These are phyloP conservation scores for Ceratopteris richardii DNA, from an alignment of 75 land plant genomes.

Conservation along the genomic window DNA sequence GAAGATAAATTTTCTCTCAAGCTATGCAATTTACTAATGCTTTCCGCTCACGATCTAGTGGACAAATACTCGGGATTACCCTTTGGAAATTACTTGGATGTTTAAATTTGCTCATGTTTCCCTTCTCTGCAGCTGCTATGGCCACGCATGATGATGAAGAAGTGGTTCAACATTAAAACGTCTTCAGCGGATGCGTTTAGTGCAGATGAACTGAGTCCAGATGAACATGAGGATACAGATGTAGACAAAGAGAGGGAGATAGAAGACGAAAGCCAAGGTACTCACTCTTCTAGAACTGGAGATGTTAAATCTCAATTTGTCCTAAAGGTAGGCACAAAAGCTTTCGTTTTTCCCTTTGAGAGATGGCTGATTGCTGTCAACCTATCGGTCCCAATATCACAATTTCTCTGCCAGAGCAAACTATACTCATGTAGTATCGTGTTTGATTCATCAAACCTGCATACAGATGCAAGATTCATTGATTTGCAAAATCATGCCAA, in stretches of 20 bases:
- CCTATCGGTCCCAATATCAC: neutral
- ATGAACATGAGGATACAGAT: slow-evolving; percentile 3
- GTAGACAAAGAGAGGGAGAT: slow-evolving; percentile 42
- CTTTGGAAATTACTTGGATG: no score
- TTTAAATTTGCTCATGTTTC: no score
- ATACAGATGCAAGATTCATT: no score
- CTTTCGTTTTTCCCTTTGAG: neutral
- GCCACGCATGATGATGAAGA: slow-evolving; percentile 82
- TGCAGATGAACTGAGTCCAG: slow-evolving; percentile 41
- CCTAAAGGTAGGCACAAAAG: neutral
- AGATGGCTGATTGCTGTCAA: neutral
- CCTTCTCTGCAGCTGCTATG: slow-evolving; percentile 62
- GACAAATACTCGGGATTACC: no score
- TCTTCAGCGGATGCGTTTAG: slow-evolving; percentile 65
- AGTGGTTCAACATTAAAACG: slow-evolving; percentile 69
- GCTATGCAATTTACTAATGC: no score
- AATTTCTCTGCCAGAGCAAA: neutral
- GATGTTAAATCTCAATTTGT: no score
- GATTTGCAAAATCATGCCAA: no score
- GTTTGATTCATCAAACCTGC: no score
- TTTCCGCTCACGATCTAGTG: no score
- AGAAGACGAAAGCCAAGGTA: slow-evolving; percentile 49
- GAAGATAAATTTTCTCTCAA: no score
- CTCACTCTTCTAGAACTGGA: neutral
- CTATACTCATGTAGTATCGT: no score